These are phyloP conservation scores for Cladorrhinum sp. DNA, from an alignment of 2,329 filamentous ascomycete species.

Conservation along the genomic window DNA sequence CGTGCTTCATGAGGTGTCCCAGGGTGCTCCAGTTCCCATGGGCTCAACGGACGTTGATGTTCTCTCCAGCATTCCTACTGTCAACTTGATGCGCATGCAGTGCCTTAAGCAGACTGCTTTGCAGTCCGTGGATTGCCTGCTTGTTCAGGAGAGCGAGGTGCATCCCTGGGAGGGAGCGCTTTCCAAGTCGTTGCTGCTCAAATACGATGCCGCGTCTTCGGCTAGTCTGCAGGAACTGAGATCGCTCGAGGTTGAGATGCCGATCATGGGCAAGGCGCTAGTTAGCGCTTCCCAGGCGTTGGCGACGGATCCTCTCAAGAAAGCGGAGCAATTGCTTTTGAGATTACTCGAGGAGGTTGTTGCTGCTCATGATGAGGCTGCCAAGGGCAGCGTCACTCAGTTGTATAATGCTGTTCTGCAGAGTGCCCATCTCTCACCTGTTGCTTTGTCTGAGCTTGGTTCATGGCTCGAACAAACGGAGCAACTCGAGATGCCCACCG, in stretches of 20 bases:
- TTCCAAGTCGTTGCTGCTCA: slow-evolving; percentile 53
- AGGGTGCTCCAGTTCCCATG: slow-evolving; percentile 23
- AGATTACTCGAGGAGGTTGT: slow-evolving; percentile 44
- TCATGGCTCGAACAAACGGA: slow-evolving; percentile 19
- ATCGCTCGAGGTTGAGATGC: slow-evolving; percentile 63
- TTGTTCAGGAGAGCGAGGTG: slow-evolving; percentile 32
- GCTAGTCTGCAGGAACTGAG: slow-evolving; percentile 59
- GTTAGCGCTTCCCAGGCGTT: slow-evolving; percentile 48
- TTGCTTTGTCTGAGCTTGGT: slow-evolving; percentile 1
- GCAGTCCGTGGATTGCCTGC: slow-evolving; percentile 48
- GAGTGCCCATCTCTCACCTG: neutral
- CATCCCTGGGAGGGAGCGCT: slow-evolving; percentile 48
- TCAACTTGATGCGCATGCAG: slow-evolving; percentile 43
- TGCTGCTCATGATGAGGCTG: slow-evolving; percentile 36
- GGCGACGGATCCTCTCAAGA: slow-evolving; percentile 46
- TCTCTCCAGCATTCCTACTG: slow-evolving; percentile 45
- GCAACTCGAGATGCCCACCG: slow-evolving; percentile 28
- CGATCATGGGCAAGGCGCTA: slow-evolving; percentile 56
- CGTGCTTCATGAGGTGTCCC: slow-evolving; percentile 38
- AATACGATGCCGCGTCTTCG: slow-evolving; percentile 48
- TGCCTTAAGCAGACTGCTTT: slow-evolving; percentile 40
- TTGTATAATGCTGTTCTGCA: slow-evolving; percentile 26
- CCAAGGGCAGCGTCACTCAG: slow-evolving; percentile 29
- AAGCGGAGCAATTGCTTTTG: slow-evolving; percentile 49
- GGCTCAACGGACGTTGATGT: slow-evolving; percentile 43